These are phyloP conservation scores for Toxoplasma gondii DNA, from an alignment of 169 alveolate species.

Conservation along the genomic window DNA sequence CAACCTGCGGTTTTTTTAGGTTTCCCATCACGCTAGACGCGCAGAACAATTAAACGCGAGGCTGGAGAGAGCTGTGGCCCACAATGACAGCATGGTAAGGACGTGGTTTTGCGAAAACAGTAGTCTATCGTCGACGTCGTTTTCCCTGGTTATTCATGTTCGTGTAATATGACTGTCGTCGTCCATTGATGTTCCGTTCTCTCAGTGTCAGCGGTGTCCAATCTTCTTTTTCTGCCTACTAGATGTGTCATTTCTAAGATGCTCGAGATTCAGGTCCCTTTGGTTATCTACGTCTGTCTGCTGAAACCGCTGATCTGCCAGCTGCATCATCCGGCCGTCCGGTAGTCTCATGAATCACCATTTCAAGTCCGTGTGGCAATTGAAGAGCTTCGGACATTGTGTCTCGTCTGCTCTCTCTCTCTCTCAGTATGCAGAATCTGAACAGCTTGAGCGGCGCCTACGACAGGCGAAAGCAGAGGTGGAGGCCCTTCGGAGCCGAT, in stretches of 20 bases:
- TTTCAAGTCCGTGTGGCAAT: not conserved
- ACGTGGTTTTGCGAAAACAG: not conserved
- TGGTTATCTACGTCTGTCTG: too few species aligned
- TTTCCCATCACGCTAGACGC: not conserved
- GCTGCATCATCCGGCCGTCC: too few species aligned
- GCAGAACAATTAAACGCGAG: not conserved
- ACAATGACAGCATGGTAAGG: conserved; percentile 8
- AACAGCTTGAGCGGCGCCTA: not conserved
- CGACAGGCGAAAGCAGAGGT: not conserved
- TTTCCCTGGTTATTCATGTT: not conserved
- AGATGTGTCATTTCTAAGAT: too few species aligned
- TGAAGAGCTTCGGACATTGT: not conserved
- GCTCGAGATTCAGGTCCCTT: too few species aligned
- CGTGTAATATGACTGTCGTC: not conserved
- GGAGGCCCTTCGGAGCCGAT: conserved; percentile 7
- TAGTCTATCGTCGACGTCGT: not conserved
- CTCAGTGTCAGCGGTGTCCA: not conserved
- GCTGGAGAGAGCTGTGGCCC: conserved; percentile 11
- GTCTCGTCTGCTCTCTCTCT: not conserved
- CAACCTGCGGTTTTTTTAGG: not conserved
- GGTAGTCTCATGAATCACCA: too few species aligned
- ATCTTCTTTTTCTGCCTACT: not conserved
- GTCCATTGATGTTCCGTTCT: not conserved
- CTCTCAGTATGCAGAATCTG: conserved; percentile 21
- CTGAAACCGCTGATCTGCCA: too few species aligned